A percentile compares a stretch with the other conserved stretches of the same genome.
Evolutionary conservation across 257 asterid genomes (phyloP).

Genomic region (Solanum corneliomulleri): DNA sequence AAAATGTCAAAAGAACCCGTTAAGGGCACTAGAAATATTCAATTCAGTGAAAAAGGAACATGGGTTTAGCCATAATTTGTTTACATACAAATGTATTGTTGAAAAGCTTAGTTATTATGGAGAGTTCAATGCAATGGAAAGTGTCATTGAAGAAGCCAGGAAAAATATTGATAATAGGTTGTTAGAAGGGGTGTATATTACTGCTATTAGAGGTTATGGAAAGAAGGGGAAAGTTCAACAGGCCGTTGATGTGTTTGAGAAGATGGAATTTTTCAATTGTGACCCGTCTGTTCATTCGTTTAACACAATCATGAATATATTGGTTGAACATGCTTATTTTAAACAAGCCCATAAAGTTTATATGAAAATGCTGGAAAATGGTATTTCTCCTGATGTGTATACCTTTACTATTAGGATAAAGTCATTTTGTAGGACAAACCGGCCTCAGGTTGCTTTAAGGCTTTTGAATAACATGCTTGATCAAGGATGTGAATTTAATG

Average conservation of each 20-base stretch:
- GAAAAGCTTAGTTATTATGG: conserved; percentile 72
- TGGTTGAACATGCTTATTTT: conserved; percentile 65
- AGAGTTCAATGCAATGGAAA: conserved; percentile 76
- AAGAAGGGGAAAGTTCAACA: conserved; percentile 59
- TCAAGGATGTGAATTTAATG: conserved; percentile 63
- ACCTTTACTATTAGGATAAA: conserved; percentile 81
- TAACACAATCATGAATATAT: conserved; percentile 78
- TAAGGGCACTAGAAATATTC: conserved; percentile 85
- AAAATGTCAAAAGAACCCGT: conserved; percentile 57
- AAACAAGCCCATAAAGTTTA: conserved; percentile 83
- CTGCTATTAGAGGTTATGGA: conserved; percentile 70
- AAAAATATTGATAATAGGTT: conserved; percentile 28
- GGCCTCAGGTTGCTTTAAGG: conserved; percentile 81
- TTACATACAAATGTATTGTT: conserved; percentile 60
- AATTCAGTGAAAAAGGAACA: conserved; percentile 60
- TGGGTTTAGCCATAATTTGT: conserved; percentile 55
- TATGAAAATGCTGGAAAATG: conserved; percentile 69
- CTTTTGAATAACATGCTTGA: conserved; percentile 72
- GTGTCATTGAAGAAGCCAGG: conserved; percentile 52
- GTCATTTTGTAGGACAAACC: conserved; percentile 65
- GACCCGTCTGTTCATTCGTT: conserved; percentile 54
- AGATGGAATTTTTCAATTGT: conserved; percentile 84
- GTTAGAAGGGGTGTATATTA: conserved; percentile 72
- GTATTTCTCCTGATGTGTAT: conserved; percentile 66
- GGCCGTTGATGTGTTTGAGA: conserved; percentile 75